Evolutionary conservation across 345 rosid species (phyloP).

Genomic region (Euphorbia pulcherrima): DNA sequence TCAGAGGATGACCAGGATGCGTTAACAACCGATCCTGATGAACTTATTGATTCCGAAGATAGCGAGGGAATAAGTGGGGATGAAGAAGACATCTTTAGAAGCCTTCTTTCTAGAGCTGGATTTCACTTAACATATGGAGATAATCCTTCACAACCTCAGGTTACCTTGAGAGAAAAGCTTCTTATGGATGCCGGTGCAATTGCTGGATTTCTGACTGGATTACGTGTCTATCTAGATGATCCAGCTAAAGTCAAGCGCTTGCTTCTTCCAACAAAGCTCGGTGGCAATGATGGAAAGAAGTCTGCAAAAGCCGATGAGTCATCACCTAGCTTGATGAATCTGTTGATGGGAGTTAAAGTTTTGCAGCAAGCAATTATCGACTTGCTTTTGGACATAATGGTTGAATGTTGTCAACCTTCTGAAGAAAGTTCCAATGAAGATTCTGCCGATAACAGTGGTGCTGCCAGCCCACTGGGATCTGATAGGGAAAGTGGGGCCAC

Average conservation of each 20-base stretch:
- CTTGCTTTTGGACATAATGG: conserved; percentile 92
- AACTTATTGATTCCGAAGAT: conserved; percentile 94
- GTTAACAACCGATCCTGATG: conserved; percentile 98
- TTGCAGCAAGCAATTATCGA: conserved; percentile 99
- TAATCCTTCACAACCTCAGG: conserved; percentile 86
- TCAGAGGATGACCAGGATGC: conserved; percentile 98
- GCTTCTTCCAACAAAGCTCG: conserved; percentile 92
- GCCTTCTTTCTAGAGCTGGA: conserved; percentile 95
- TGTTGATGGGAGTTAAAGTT: conserved; percentile 98
- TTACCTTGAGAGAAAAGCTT: conserved; percentile 82
- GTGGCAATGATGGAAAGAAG: conserved; percentile 71
- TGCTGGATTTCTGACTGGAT: conserved; percentile 93
- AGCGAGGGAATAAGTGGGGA: conserved; percentile 95
- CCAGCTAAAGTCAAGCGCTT: conserved; percentile 96
- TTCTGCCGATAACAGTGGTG: conserved; percentile 44
- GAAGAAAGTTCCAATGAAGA: conserved; percentile 60
- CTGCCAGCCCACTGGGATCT: conserved; percentile 50
- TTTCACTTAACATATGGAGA: conserved; percentile 93
- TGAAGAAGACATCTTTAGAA: conserved; percentile 96
- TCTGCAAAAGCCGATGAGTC: conserved; percentile 62
- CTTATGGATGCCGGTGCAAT: conserved; percentile 99
- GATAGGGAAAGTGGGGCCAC: conserved; percentile 61
- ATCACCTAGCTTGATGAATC: conserved; percentile 97
- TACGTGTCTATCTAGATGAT: conserved; percentile 95
- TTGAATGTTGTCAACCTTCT: conserved; percentile 95